Conservation (phyloP, 2,329 filamentous ascomycete genomes). For the Diaporthe ampelina region DNA sequence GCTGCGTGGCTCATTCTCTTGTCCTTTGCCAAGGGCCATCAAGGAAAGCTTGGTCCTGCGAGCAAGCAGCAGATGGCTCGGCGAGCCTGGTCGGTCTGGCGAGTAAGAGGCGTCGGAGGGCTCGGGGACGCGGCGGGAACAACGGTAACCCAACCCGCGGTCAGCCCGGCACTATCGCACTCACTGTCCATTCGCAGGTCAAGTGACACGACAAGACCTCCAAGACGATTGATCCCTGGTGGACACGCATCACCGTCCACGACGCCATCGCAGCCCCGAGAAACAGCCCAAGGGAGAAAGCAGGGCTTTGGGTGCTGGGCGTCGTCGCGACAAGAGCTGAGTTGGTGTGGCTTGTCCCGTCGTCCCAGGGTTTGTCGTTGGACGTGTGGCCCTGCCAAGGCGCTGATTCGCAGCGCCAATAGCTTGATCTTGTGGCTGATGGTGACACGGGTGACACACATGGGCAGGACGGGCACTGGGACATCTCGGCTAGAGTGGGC, state of each 20-base stretch:
- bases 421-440: constrained; percentile 28
- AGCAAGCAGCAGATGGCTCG: neutral
- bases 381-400: constrained; percentile 18
- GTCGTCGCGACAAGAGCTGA: neutral
- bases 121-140: constrained; percentile 15
- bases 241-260: constrained; percentile 7
- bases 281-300: neutral
- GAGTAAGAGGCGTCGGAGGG: constrained; percentile 5
- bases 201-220: constrained; percentile 21
- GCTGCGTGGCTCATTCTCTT: constrained; percentile 21
- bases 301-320: neutral
- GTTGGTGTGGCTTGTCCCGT: constrained; percentile 16
- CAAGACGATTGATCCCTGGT: neutral
- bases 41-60: constrained; percentile 31
- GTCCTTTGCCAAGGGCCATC: constrained; percentile 15
- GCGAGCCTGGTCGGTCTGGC: neutral
- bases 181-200: neutral
- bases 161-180: neutral
- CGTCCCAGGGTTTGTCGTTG: neutral
- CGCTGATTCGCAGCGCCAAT: constrained; percentile 16
- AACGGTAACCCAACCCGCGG: constrained; percentile 1
- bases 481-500: neutral
- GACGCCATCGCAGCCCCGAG: neutral
- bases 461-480: neutral
- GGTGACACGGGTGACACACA: neutral